Conservation (phyloP, 139 green algal genomes). For the Tetraselmis chui region DNA sequence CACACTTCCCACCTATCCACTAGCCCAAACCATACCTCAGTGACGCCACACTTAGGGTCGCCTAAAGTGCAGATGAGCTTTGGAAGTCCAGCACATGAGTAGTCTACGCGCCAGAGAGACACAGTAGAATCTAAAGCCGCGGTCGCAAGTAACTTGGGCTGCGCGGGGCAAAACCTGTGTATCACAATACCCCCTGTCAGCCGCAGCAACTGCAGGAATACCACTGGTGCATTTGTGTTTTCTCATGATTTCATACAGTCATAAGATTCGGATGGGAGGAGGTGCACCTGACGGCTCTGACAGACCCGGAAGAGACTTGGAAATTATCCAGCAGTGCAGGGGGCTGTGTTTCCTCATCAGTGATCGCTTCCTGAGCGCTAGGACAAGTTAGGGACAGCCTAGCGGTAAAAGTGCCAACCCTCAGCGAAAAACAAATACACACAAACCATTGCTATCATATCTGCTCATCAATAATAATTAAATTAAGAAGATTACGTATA, state of each 20-base stretch:
- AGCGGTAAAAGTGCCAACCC: conserved; percentile 1
- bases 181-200: neutral
- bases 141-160: neutral
- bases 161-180: neutral
- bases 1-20: neutral
- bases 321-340: neutral
- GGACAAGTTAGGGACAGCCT: too few relatives aligned
- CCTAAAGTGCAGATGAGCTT: neutral
- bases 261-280: too few relatives aligned
- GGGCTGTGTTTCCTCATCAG: too few relatives aligned
- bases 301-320: neutral
- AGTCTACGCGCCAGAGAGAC: neutral
- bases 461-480: too few relatives aligned
- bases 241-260: neutral
- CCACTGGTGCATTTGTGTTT: neutral
- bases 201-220: too few relatives aligned
- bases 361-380: too few relatives aligned
- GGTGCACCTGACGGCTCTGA: neutral
- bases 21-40: neutral
- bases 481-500: too few relatives aligned
- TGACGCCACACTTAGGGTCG: neutral
- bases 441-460: too few relatives aligned
- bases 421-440: too few relatives aligned
- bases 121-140: neutral
- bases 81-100: neutral